These are phyloP conservation scores for Jacaranda copaia DNA, from an alignment of 257 asterid genomes.

Conservation along the genomic window DNA sequence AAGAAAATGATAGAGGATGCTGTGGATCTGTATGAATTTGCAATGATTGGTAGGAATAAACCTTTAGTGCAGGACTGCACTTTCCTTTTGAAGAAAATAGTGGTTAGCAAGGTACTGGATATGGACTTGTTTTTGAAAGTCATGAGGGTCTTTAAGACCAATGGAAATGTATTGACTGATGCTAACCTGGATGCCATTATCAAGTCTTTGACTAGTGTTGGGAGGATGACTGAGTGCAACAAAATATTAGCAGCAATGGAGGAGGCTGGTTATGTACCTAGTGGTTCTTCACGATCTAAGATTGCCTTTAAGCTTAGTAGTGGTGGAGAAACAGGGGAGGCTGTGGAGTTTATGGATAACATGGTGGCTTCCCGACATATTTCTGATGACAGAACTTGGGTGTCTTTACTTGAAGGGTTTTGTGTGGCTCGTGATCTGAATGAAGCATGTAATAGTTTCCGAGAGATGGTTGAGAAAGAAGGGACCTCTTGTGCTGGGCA, in stretches of 20 bases:
- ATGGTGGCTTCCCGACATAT: slow-evolving; percentile 35
- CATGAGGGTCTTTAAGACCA: slow-evolving; percentile 58
- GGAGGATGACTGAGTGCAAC: slow-evolving; percentile 66
- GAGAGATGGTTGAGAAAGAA: slow-evolving; percentile 59
- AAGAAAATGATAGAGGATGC: slow-evolving; percentile 72
- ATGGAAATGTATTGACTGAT: slow-evolving; percentile 61
- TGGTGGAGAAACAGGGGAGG: slow-evolving; percentile 51
- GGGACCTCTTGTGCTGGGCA: slow-evolving; percentile 51
- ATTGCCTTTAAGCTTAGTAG: slow-evolving; percentile 68
- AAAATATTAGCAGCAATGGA: slow-evolving; percentile 61
- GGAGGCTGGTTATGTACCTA: slow-evolving; percentile 64
- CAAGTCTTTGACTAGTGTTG: slow-evolving; percentile 81
- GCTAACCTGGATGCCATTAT: slow-evolving; percentile 60
- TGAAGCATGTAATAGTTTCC: slow-evolving; percentile 59
- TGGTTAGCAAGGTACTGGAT: slow-evolving; percentile 72
- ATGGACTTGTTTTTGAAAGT: slow-evolving; percentile 64
- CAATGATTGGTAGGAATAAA: slow-evolving; percentile 65
- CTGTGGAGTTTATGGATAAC: slow-evolving; percentile 50
- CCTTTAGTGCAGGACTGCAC: slow-evolving; percentile 73
- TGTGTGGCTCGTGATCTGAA: slow-evolving; percentile 62
- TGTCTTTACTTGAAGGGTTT: slow-evolving; percentile 69
- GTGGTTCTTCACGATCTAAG: slow-evolving; percentile 46
- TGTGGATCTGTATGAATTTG: slow-evolving; percentile 77
- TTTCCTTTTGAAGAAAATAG: slow-evolving; percentile 79
- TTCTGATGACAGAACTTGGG: slow-evolving; percentile 53